Base-by-base conservation (phyloP, 2,329 filamentous ascomycete species). In the Tolypocladium sp. region DNA sequence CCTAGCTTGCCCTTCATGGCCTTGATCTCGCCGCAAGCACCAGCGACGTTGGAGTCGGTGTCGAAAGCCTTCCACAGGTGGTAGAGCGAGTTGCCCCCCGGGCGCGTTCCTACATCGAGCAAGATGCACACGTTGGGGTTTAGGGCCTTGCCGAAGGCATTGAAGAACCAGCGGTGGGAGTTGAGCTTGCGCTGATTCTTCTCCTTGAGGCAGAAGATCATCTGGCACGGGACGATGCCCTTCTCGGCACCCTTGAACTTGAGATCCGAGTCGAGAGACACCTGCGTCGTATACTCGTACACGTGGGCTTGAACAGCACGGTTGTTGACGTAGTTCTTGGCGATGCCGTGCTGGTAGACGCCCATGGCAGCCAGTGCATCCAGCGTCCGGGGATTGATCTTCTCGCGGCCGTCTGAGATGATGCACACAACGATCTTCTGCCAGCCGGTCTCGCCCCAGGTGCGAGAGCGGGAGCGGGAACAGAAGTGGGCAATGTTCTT, bases 181-280 rank as follows among this genome's bases (percentile, higher is more conserved):
- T 99, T 99, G 66, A 99, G 83, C 78, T 99, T 99, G 76, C 96
- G 95, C 70, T 89, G 85, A 72, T 99, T 99, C 78, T 94, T 92
- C 73, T 99, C 94, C 77, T 99, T 99, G 62, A 99, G 78, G 69
- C 95, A 99, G 74, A 99, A 99, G 67, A 99, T 93, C 79, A 99
- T 91, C 76, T 99, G 94, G 70, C 92, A 96, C 1, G 94, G 95
- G 15, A 97, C 91, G 65, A 99, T 99, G 38, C 95, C 94, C 79
- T 99, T 99, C 75, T 99, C 95, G 1, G 94, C 94, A 40, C 95
- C 94, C 78, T 99, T 99, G 80, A 99, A 99, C 74, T 97, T 97
- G 63, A 99, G 83, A 66, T 97, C 93, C 0, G 92, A 84, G 71
- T 99, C 94, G 12, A 99, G 83, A 0, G 93, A 97, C 13, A 99